Evolutionary conservation across 2,329 filamentous ascomycete genomes (phyloP), one percentile per base, ranked within the genome.

Genomic region (Colletotrichum musicola): DNA sequence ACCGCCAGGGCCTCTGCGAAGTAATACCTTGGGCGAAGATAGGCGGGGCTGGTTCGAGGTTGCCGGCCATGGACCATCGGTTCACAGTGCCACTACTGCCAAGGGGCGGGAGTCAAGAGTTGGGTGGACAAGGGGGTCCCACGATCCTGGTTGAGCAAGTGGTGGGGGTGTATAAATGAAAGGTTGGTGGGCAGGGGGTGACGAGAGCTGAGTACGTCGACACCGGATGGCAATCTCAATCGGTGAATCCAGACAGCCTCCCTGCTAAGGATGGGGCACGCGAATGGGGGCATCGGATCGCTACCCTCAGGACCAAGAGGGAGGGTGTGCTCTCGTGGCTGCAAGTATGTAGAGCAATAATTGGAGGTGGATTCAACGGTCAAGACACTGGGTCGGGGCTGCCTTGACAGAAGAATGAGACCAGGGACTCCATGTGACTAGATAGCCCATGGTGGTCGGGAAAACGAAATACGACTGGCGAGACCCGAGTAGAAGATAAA

Each of bases 381-480:
- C 51, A 42, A 54, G 44, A 57, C 42, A 55, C 42, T n/a, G 30
- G 50, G 16, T 47, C 5, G 12, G 62, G 42, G 49, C 25, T 65
- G 54, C 47, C 25, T 63, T 62, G 59, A 58, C 65, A 3, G 44
- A 53, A 50, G 53, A 53, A n/a, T n/a, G 53, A 50, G 22, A 58
- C 60, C 47, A 60, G 27, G 50, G 50, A n/a, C 22, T 47, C 18
- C 51, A 66, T 61, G 60, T 61, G 61, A 47, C 40, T 51, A 42
- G 22, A 25, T 25, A 25, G 38, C 46, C 42, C 38, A 40, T 47
- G 6, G 25, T 51, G 55, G 57, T 40, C 20, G 53, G 14, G 54
- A 38, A 69, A 47, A 55, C 69, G 69, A 70, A 56, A 69, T 71
- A 69, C 69, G 61, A 71, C 42, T 20, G 25, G 18, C 53, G 14